Evolutionary conservation across 306 rosid species (phyloP), one percentile per base, ranked within the genome.

Genomic region (Quercus wislizeni): DNA sequence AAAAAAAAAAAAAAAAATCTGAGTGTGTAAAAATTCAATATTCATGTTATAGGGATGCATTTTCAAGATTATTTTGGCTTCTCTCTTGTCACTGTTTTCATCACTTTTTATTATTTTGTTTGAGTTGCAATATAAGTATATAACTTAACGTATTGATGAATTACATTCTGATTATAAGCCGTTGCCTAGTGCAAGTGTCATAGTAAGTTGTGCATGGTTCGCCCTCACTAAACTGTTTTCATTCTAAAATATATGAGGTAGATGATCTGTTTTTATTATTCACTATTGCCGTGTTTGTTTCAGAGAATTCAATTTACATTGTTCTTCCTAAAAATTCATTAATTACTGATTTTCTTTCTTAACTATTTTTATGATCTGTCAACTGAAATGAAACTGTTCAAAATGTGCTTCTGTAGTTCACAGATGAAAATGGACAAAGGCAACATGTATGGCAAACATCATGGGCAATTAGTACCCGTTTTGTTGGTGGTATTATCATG

Each of bases 401-500:
- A 80, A 57, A 35, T 81, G 69, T 83, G 73, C 80, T 87, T 84
- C 59, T 83, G 85, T 87, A 95, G 99, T 95, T 92, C 86, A 80
- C 94, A 75, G 98, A 92, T 88, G 99, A 92, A 87, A 88, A 75
- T 84, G 97, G 98, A 79, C 86, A 86, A 65, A 89, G 97, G 81
- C 92, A 90, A 78, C 80, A 90, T 84, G 90, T 95, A 73, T 95
- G 97, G 99, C 98, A 95, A 85, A 95, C 98, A 63, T 95, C 99
- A 23, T 92, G 99, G 99, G 98, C 98, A n/a, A 81, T 95, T 15
- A 95, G 98, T 84, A 95, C 99, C 3, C 99, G 99, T 49, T 95
- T 95, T 84, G 87, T 95, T 85, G 98, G 99, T 72, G 99, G 99
- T 74, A 95, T 95, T 77, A 92, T 95, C 76, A 95, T 95, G 99